Evolutionary conservation across 2,329 filamentous ascomycete species (phyloP), one percentile per base, ranked within the genome.

Genomic region (Huntiella decipiens): DNA sequence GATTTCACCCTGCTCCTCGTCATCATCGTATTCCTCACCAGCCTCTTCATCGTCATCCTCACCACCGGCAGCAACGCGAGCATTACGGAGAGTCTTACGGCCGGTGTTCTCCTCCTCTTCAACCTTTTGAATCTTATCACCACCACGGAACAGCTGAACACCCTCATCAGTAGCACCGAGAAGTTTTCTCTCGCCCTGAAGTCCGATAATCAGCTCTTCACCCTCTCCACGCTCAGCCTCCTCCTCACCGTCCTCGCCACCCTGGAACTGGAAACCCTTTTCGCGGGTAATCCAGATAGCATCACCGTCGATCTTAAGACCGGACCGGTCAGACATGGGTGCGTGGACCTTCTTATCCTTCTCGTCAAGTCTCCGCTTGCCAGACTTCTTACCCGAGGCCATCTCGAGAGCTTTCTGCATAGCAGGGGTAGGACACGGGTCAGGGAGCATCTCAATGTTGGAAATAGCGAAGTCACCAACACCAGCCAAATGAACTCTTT

Each of bases 301-400:
- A 62, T 98, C 91, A 51, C 93, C 93, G 54, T 98, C 91, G 44
- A 98, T 88, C 58, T 96, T 78, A 10, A 98, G 74, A 55, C 91
- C 91, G 53, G 87, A 92, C 32, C 94, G 86, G 62, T 98, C 91
- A 19, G 87, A 94, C 88, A 98, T 96, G 32, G 91, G 92, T 2
- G 91, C 92, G 61, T 95, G 92, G 4, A 98, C 66, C 54, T 92
- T 76, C 64, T 95, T 95, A 58, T 98, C 88, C 63, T 96, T 98
- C 58, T 98, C 91, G 31, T 92, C 91, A 11, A 98, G 65, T 47
- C 87, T 73, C 56, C 79, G 77, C 52, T 86, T 70, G 36, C 79
- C 79, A 12, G n/a, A 8, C 32, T 78, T 78, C 61, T 93, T 94
- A 3, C 88, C 88, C 0, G 79, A 78, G 2, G 77, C 74, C 58